Evolutionary conservation across 768 basidiomycete genomes (phyloP), one percentile per base, ranked within the genome.

Genomic region (Amanita exitialis): DNA sequence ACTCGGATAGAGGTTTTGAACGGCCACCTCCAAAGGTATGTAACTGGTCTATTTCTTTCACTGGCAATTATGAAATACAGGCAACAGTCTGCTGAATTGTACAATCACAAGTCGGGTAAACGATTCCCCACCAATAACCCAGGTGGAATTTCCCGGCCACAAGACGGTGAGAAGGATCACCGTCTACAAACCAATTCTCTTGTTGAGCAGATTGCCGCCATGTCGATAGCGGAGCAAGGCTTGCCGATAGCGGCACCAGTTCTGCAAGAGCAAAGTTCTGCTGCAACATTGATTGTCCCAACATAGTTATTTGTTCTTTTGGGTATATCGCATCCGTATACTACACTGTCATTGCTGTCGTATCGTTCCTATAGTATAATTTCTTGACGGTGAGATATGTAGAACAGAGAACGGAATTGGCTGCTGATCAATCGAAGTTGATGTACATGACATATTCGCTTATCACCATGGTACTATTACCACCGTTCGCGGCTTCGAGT

Each of bases 1-100:
- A 80, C 3, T 57, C 56, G 18, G 79, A 81, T 39, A 62, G 62
- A 16, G 63, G 60, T 10, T 76, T 67, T 52, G 77, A 80, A 55
- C 67, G 78, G 37, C 71, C 73, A 1, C 70, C 69, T 3, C 71
- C 70, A 13, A 81, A 73, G 64, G 73, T 73, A 4, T n/a, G 41
- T 30, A 16, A 8, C 32, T 3, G 8, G 3, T 16, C 21, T 15
- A 15, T 28, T n/a, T 5, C 9, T 6, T 5, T 25, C 55, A 44
- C 59, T 53, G 2, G 15, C 30, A 10, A 34, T 20, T 3, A 16
- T 18, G 32, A 10, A 6, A 6, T 48, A 18, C 46, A 5, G 32
- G 23, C 16, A 20, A 10, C 45, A 67, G 66, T 62, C 62, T 8
- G 56, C 59, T 6, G 68, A 72, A 54, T 58, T 69, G 27, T 69